phyloP scores from a whole-genome alignment of 371 early-diverging fungal genomes.

The Ecytonucleospora hepatopenaei region DNA sequence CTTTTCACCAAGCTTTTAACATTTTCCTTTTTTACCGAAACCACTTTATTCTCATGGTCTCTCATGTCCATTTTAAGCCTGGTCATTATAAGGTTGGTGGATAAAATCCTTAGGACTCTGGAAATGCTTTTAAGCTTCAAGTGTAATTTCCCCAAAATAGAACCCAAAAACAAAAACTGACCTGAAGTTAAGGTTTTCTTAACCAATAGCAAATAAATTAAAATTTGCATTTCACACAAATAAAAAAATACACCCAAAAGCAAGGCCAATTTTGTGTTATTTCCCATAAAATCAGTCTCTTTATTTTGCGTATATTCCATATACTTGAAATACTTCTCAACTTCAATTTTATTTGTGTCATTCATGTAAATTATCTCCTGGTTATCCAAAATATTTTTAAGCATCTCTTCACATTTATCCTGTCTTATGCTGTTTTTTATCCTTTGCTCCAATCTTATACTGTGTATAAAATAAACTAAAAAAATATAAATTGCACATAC shows the following conservation, averaged over 20 bases:
- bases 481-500: background rate
- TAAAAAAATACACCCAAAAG: background rate
- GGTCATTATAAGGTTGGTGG: background rate
- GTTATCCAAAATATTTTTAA: conserved; percentile 1
- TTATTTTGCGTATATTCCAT: background rate
- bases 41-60: background rate
- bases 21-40: background rate
- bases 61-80: conserved; percentile 1
- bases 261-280: background rate
- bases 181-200: background rate
- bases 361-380: background rate
- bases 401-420: background rate
- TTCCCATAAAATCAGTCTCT: background rate
- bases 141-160: background rate
- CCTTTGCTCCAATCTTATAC: background rate
- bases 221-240: conserved; percentile 1
- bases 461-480: background rate
- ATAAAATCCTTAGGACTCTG: background rate
- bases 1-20: background rate
- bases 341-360: background rate
- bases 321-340: background rate
- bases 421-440: background rate
- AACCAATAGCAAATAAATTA: background rate
- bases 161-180: background rate
- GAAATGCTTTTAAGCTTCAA: background rate